Percentiles rank a stretch among this genome's conserved stretches.
Conservation (phyloP, 2,329 filamentous ascomycete species). For the Cladophialophora carrionii region DNA sequence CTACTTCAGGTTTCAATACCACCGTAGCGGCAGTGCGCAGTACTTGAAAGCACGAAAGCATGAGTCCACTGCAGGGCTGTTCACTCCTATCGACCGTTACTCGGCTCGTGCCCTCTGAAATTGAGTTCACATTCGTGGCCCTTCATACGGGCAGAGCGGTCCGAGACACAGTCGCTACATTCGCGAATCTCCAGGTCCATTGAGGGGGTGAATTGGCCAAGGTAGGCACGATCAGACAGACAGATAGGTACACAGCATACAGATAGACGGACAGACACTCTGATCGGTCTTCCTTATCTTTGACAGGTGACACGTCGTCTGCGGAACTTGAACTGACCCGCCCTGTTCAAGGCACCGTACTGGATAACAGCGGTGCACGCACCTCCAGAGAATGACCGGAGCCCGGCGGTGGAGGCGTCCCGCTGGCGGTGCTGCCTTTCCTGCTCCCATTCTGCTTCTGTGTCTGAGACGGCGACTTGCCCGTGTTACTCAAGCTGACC, state of each 20-base stretch:
- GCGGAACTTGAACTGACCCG: too few species aligned
- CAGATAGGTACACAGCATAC: too few species aligned
- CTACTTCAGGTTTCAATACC: neutral
- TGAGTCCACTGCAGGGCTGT: neutral
- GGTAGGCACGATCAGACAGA: too few species aligned
- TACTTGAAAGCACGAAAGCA: neutral
- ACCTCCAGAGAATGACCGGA: neutral
- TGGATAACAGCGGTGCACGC: neutral
- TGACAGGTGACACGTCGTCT: neutral
- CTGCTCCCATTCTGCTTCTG: neutral
- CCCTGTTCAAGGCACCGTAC: neutral
- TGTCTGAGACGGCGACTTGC: neutral
- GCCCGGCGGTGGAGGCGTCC: too few species aligned
- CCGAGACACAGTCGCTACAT: too few species aligned
- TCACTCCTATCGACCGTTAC: neutral
- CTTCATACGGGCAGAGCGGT: too few species aligned
- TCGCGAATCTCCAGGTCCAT: too few species aligned
- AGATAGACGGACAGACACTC: too few species aligned
- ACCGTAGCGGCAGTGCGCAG: neutral
- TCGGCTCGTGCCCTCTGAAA: neutral
- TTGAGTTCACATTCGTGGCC: too few species aligned
- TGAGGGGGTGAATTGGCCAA: too few species aligned
- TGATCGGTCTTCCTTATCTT: neutral
- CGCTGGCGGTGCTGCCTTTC: neutral
- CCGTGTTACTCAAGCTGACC: constrained; percentile 14